Base-by-base conservation (phyloP, 345 rosid species). In the Murraya paniculata region DNA sequence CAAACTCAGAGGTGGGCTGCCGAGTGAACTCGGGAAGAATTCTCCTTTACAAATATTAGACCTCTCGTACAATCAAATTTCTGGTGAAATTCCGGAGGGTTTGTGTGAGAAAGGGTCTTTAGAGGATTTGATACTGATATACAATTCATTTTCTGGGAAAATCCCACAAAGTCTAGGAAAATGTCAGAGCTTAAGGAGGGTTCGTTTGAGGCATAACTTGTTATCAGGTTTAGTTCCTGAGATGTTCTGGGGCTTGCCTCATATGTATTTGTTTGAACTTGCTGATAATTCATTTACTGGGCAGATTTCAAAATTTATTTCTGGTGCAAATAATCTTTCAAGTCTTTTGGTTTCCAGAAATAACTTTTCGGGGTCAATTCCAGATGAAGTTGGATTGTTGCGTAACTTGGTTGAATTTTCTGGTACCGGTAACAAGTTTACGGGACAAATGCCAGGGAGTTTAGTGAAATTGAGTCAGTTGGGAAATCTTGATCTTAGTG, bases 241-340 rank as follows among this genome's bases (percentile, higher is more conserved):
- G 18, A 82, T 76, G 0, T 83, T 96, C 56, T 96, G 99, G 99
- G 97, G 93, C 4, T 82, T 89, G 75, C 97, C 96, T 25, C 79
- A 77, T 21, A 84, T 89, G 5, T 88, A 77, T 73, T 88, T 96
- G 74, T 85, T 96, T 27, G 95, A 96, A 60, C 91, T 93, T 70
- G 82, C 80, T 0, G 87, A 83, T 2, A 96, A 96, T 76, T 85
- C 80, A 0, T 86, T 96, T 68, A 77, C 88, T 45, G 99, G 99
- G 30, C 41, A 30, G 27, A 74, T 96, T 2, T 79, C 94, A 0
- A 58, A 65, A 5, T 77, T 50, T 9, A 86, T 96, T 77, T 76
- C 85, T 13, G 81, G 89, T 50, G 98, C 99, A 28, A 70, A 80
- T 68, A 90, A 91, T 74, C 90, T 96, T 38, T 92, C 99, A 0